phyloP scores from a whole-genome alignment of 257 asterid genomes.

The Ballota nigra region DNA sequence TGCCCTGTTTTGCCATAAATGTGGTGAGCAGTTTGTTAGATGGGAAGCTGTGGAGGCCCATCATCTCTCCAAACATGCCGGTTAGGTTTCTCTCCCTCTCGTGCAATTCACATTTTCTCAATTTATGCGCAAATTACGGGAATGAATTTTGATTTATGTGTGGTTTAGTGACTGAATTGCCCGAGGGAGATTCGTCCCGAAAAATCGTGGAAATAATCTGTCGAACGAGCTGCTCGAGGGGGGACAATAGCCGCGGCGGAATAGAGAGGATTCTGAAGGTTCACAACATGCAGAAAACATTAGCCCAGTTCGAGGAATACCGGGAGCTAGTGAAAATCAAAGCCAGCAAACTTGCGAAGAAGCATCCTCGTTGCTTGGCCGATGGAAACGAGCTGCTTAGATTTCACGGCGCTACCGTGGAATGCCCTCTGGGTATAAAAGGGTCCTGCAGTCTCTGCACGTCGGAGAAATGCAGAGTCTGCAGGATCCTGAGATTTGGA shows the following conservation, averaged over 20 bases:
- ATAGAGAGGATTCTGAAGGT: conserved; percentile 79
- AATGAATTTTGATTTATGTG: neutral
- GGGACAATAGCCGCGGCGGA: conserved; percentile 39
- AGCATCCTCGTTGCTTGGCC: conserved; percentile 92
- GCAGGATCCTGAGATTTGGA: conserved; percentile 65
- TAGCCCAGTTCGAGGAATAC: conserved; percentile 84
- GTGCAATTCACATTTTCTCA: neutral
- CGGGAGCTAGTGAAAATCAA: conserved; percentile 75
- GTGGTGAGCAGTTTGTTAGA: conserved; percentile 65
- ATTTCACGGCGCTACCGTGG: conserved; percentile 66
- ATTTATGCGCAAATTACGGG: too few relatives aligned
- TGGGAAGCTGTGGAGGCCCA: conserved; percentile 83
- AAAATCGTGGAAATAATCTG: conserved; percentile 87
- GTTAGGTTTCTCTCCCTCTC: conserved; percentile 24
- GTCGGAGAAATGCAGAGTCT: conserved; percentile 59
- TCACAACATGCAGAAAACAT: conserved; percentile 80
- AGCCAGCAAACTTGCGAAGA: conserved; percentile 70
- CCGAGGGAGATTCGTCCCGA: conserved; percentile 86
- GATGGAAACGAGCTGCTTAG: conserved; percentile 91
- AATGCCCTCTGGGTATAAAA: conserved; percentile 60
- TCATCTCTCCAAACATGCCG: conserved; percentile 88
- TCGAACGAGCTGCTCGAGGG: conserved; percentile 48
- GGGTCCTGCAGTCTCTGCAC: conserved; percentile 58
- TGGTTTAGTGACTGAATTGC: conserved; percentile 67
- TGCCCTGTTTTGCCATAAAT: conserved; percentile 64